Evolutionary conservation across 2,329 filamentous ascomycete genomes (phyloP).

Genomic region (Colletotrichum echinochloae): DNA sequence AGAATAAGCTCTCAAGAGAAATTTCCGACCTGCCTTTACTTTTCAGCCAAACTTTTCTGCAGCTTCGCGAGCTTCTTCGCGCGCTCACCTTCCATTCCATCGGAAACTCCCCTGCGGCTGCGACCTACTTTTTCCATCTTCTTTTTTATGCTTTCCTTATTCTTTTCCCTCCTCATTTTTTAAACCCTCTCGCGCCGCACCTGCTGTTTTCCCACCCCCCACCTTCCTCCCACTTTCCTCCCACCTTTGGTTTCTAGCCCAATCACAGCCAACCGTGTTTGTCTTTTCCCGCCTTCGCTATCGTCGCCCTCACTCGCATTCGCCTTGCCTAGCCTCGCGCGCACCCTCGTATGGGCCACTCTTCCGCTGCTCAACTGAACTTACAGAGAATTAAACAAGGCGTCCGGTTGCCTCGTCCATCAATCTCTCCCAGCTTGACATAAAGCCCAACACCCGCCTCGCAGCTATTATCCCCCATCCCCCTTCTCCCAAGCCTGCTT

Average conservation of each 20-base stretch:
- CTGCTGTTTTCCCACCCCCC: conserved; percentile 24
- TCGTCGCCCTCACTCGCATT: not conserved
- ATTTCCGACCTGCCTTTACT: conserved; percentile 2
- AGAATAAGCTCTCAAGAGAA: not conserved
- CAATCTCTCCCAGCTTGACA: conserved; percentile 16
- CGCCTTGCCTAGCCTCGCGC: not conserved
- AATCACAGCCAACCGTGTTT: conserved; percentile 20
- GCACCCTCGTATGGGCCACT: conserved; percentile 14
- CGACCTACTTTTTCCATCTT: conserved; percentile 15
- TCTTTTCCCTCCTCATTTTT: not conserved
- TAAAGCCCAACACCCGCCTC: conserved; percentile 29
- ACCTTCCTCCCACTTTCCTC: conserved; percentile 19
- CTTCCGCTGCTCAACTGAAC: conserved; percentile 17
- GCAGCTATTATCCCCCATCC: not conserved
- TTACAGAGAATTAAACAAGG: conserved; percentile 35
- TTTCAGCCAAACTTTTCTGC: not conserved
- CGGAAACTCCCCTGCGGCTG: conserved; percentile 25
- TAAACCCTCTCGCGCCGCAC: conserved; percentile 11
- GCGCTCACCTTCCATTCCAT: not conserved
- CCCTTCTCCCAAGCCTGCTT: not conserved
- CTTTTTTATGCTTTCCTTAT: not conserved
- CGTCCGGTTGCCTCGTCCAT: conserved; percentile 29
- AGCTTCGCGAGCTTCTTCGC: conserved; percentile 1
- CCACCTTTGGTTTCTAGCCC: conserved; percentile 3
- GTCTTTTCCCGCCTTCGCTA: conserved; percentile 13